Conservation (phyloP, 2,329 filamentous ascomycete species). For the Phialophora tarda region DNA sequence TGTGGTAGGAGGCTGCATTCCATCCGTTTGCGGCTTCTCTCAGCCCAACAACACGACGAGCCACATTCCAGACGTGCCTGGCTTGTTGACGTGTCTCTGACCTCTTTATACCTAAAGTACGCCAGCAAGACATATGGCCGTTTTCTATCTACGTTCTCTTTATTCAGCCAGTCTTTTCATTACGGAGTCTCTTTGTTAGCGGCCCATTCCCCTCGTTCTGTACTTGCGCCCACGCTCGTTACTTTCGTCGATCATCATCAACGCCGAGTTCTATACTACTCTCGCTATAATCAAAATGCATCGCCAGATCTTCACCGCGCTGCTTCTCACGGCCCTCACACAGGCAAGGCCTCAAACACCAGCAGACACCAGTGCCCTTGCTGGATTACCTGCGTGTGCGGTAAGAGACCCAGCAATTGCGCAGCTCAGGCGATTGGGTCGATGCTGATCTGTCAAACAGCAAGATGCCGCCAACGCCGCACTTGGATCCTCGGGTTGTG, state of each 20-base stretch:
- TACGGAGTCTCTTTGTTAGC: slow-evolving; percentile 2
- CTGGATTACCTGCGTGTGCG: slow-evolving; percentile 31
- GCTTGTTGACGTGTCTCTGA: slow-evolving; percentile 5
- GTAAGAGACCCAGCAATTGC: slow-evolving; percentile 15
- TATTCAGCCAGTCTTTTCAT: not conserved
- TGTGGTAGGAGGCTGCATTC: slow-evolving; percentile 2
- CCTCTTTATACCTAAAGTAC: not conserved
- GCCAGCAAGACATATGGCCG: not conserved
- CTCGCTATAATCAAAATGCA: slow-evolving; percentile 19
- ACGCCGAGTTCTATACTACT: not conserved
- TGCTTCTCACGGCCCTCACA: slow-evolving; percentile 21
- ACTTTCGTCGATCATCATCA: not conserved
- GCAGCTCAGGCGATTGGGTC: not conserved
- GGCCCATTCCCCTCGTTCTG: not conserved
- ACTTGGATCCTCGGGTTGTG: slow-evolving; percentile 27
- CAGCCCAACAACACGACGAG: not conserved
- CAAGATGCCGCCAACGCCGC: slow-evolving; percentile 27
- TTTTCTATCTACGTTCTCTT: not conserved
- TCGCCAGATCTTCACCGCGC: slow-evolving; percentile 14
- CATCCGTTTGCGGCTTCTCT: slow-evolving; percentile 1
- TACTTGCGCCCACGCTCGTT: not conserved
- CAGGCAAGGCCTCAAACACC: slow-evolving; percentile 27
- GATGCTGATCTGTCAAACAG: slow-evolving; percentile 13
- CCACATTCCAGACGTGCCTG: slow-evolving; percentile 17
- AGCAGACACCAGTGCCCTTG: slow-evolving; percentile 19